A percentile compares a stretch with the other conserved stretches of the same genome.
These are phyloP conservation scores for Hymenoscyphus infarciens DNA, from an alignment of 2,329 filamentous ascomycete genomes.

Conservation along the genomic window DNA sequence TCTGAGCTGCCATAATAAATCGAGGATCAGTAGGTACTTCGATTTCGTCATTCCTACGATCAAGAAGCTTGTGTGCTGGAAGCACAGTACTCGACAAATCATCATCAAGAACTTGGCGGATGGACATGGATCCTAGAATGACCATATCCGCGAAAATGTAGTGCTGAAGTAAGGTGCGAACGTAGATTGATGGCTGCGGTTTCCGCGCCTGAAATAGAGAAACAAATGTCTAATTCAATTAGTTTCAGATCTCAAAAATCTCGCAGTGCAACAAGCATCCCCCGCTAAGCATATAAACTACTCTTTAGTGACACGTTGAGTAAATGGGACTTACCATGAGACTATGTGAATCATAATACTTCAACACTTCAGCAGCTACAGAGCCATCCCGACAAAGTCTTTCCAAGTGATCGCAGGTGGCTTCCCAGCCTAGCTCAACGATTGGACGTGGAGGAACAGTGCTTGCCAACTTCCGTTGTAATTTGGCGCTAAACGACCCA, in stretches of 20 bases:
- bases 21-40: constrained; percentile 72
- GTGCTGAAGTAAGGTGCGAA: constrained; percentile 74
- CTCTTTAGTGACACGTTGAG: constrained; percentile 10
- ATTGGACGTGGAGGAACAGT: constrained; percentile 92
- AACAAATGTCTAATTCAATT: constrained; percentile 59
- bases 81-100: constrained; percentile 77
- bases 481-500: constrained; percentile 82
- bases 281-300: neutral
- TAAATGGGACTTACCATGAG: constrained; percentile 53
- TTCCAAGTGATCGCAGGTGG: constrained; percentile 66
- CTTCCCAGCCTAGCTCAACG: constrained; percentile 69
- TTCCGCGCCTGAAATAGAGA: constrained; percentile 72
- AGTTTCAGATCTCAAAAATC: neutral
- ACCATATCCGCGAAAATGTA: constrained; percentile 71
- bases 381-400: constrained; percentile 69
- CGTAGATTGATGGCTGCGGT: constrained; percentile 78
- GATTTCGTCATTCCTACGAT: constrained; percentile 70
- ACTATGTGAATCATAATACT: constrained; percentile 65
- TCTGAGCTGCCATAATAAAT: constrained; percentile 66
- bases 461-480: constrained; percentile 88
- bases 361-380: constrained; percentile 64
- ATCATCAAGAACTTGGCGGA: constrained; percentile 73
- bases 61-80: constrained; percentile 66
- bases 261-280: neutral
- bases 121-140: constrained; percentile 63